These are phyloP conservation scores for Nakazawaea peltata DNA, from an alignment of 805 yeast species.

Conservation along the genomic window DNA sequence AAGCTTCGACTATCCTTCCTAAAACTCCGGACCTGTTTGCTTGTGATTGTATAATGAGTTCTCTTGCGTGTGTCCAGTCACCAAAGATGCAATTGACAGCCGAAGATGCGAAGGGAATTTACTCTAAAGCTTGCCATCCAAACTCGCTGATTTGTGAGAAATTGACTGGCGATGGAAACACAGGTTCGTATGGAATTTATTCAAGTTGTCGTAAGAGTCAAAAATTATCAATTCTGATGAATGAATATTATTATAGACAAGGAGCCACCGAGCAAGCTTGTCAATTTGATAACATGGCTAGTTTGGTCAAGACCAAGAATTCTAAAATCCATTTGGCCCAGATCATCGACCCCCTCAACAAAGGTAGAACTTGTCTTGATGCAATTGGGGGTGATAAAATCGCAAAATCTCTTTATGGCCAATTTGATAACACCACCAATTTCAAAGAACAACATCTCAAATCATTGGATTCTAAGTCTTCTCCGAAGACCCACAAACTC, in stretches of 20 bases:
- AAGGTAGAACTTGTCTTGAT: constrained; percentile 1
- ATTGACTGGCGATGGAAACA: constrained; percentile 24
- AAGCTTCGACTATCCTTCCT: constrained; percentile 23
- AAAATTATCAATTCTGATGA: constrained; percentile 31
- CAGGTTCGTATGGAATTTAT: constrained; percentile 33
- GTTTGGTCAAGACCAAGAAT: constrained; percentile 3
- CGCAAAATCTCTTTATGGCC: too few species aligned
- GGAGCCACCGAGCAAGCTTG: constrained; percentile 15
- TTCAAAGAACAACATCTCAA: too few species aligned
- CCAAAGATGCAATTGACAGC: constrained; percentile 16
- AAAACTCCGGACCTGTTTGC: constrained; percentile 31
- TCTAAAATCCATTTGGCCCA: constrained; percentile 3
- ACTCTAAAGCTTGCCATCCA: constrained; percentile 26
- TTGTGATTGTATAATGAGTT: constrained; percentile 36
- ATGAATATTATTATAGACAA: constrained; percentile 23
- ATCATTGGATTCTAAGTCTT: too few species aligned
- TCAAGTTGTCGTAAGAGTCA: constrained; percentile 31
- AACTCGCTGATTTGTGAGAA: constrained; percentile 28
- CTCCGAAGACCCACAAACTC: too few species aligned
- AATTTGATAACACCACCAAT: too few species aligned
- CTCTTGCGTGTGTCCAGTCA: constrained; percentile 28
- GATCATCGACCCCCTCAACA: constrained; percentile 6
- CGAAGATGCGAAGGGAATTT: constrained; percentile 16
- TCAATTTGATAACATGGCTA: constrained; percentile 9
- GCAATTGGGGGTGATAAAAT: constrained; percentile 10